Base-by-base conservation (phyloP, 2,329 filamentous ascomycete species). In the Dissoconium aciculare region DNA sequence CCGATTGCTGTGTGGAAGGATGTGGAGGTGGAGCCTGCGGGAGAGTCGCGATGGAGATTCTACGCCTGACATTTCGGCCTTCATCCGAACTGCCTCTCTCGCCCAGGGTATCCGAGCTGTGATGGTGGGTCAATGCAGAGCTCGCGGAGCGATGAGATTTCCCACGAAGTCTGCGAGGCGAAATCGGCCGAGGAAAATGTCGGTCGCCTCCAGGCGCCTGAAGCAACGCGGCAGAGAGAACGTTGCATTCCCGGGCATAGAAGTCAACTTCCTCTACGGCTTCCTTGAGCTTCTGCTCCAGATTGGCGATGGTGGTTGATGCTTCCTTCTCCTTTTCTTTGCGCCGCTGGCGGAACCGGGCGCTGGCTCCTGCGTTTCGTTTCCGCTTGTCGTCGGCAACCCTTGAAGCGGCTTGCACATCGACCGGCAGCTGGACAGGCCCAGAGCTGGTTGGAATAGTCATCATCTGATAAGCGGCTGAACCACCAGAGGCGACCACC, bases 331-430 rank as follows among this genome's bases (percentile, higher is more conserved):
- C 80, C 52, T 78, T 76, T 47, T 84, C 80, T 57, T 91, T 91
- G 49, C 83, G 74, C 36, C 84, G 69, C 48, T 75, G 72, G 33
- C 83, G 70, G 42, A 91, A 89, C 36, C 83, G 69, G 28, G 81
- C 81, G 34, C 82, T 91, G 4, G 83, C 83, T 28, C 79, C 79
- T 24, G 83, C 83, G 48, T 92, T 92, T 30, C 82, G 71, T 52
- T 78, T 76, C 33, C 83, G 67, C 57, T 89, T 92, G 54, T 91
- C 81, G 47, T 89, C 80, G 23, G 81, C 79, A 45, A 81, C 73
- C 42, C 75, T 77, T 9, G 83, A 91, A 9, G 78, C 83, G 45
- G 82, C 78, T 43, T 82, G 78, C 26, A 80, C 73, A 50, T 92
- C 82, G 6, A 87, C 73, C 10, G 76, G 74, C 28, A 85, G 71